A percentile compares a stretch with the other conserved stretches of the same genome.
These are phyloP conservation scores for Aaosphaeria arxii DNA, from an alignment of 2,329 filamentous ascomycete species.

Conservation along the genomic window DNA sequence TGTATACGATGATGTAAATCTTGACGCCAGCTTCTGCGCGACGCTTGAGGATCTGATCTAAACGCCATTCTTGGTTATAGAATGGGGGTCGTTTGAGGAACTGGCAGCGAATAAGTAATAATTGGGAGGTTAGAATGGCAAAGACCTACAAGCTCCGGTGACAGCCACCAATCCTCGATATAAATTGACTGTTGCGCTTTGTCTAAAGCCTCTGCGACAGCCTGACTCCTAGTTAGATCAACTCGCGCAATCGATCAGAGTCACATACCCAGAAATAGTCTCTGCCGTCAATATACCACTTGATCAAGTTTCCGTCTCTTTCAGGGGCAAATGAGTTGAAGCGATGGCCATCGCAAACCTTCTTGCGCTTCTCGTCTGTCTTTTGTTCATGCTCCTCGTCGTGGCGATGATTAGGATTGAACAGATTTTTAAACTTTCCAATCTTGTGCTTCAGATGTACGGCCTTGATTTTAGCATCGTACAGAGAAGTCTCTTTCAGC, in stretches of 20 bases:
- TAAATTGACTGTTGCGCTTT: constrained; percentile 90
- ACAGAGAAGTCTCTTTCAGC: constrained; percentile 46
- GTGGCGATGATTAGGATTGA: constrained; percentile 88
- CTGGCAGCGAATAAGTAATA: constrained; percentile 9
- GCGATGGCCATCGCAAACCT: constrained; percentile 70
- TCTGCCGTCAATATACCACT: constrained; percentile 96
- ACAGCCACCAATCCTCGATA: constrained; percentile 96
- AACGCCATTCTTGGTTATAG: constrained; percentile 76
- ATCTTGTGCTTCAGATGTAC: constrained; percentile 60
- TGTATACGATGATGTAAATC: constrained; percentile 91
- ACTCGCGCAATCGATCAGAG: neutral
- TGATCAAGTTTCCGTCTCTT: constrained; percentile 78
- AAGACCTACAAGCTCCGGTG: constrained; percentile 63
- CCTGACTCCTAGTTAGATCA: constrained; percentile 29
- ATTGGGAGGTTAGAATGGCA: neutral
- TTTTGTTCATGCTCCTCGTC: constrained; percentile 87
- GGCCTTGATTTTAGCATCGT: constrained; percentile 52
- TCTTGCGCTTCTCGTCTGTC: constrained; percentile 76
- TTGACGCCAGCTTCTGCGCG: constrained; percentile 90
- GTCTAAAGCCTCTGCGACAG: constrained; percentile 87
- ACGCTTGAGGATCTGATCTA: constrained; percentile 84
- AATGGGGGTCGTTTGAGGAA: constrained; percentile 83
- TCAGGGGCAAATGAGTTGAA: constrained; percentile 91
- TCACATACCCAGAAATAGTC: constrained; percentile 75
- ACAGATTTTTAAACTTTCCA: constrained; percentile 63